These are phyloP conservation scores for Candida dajiaensis DNA, from an alignment of 805 yeast species.

Conservation along the genomic window DNA sequence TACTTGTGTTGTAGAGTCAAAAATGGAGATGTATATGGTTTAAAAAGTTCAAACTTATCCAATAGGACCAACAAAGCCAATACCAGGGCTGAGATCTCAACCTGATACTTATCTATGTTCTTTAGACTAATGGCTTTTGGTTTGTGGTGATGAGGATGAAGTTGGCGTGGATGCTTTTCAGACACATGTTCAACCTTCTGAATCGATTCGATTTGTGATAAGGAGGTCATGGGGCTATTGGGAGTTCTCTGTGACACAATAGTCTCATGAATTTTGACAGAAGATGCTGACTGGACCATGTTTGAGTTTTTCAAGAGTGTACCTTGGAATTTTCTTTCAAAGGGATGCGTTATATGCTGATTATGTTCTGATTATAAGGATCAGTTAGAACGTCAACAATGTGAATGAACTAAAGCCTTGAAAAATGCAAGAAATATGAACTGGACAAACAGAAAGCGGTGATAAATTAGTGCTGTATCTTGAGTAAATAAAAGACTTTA, in stretches of 20 bases:
- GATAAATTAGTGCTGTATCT: not conserved
- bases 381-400: not conserved
- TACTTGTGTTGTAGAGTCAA: slow-evolving; percentile 35
- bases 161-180: not conserved
- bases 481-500: not conserved
- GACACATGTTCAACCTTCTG: not conserved
- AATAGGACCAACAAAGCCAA: slow-evolving; percentile 18
- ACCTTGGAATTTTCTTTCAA: too few species aligned
- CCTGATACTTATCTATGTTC: slow-evolving; percentile 24
- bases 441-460: not conserved
- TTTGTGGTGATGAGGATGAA: not conserved
- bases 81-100: slow-evolving; percentile 21
- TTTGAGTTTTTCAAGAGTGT: too few species aligned
- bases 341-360: too few species aligned
- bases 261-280: not conserved
- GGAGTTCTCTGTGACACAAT: not conserved
- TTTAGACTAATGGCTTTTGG: slow-evolving; percentile 4
- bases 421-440: too few species aligned
- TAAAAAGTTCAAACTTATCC: slow-evolving; percentile 23
- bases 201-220: slow-evolving; percentile 3
- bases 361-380: not conserved
- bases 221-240: not conserved
- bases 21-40: slow-evolving; percentile 31
- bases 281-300: not conserved
- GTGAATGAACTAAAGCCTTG: not conserved